These are phyloP conservation scores for Physcomitrellopsis africana DNA, from an alignment of 225 moss, liverwort and hornwort genomes.

Conservation along the genomic window DNA sequence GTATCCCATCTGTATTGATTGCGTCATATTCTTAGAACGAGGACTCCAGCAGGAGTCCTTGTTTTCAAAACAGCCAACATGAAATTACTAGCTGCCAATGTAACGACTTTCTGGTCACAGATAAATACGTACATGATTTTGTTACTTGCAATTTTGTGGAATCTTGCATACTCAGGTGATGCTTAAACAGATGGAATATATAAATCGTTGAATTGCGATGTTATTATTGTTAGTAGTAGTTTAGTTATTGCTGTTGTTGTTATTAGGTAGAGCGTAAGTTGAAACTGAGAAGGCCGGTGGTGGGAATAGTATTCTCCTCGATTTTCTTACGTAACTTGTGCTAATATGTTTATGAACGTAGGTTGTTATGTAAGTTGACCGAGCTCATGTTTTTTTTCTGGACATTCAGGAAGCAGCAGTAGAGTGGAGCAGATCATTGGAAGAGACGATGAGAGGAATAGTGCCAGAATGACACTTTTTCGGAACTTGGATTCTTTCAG, in stretches of 20 bases:
- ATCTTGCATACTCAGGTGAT: too few species aligned
- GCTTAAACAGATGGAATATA: too few species aligned
- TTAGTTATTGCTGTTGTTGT: not conserved
- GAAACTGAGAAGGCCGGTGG: not conserved
- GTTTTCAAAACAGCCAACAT: not conserved
- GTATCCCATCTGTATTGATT: not conserved
- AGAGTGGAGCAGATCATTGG: constrained; percentile 30
- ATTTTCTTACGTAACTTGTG: constrained; percentile 11
- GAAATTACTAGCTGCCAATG: too few species aligned
- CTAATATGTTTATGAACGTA: not conserved
- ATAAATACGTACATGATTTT: too few species aligned
- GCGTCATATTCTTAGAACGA: not conserved
- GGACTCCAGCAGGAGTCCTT: not conserved
- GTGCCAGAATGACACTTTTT: constrained; percentile 38
- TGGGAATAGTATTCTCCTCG: not conserved
- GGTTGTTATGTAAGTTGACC: not conserved
- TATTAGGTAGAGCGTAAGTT: not conserved
- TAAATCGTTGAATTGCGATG: too few species aligned
- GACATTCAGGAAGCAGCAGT: constrained; percentile 42
- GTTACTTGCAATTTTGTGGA: too few species aligned
- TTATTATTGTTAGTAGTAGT: too few species aligned
- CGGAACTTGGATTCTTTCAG: constrained; percentile 51
- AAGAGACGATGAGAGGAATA: constrained; percentile 30
- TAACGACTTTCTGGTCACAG: too few species aligned
- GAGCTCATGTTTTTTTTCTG: not conserved